Base-by-base conservation (phyloP, 2,329 filamentous ascomycete species). In the Penicillium sp. region DNA sequence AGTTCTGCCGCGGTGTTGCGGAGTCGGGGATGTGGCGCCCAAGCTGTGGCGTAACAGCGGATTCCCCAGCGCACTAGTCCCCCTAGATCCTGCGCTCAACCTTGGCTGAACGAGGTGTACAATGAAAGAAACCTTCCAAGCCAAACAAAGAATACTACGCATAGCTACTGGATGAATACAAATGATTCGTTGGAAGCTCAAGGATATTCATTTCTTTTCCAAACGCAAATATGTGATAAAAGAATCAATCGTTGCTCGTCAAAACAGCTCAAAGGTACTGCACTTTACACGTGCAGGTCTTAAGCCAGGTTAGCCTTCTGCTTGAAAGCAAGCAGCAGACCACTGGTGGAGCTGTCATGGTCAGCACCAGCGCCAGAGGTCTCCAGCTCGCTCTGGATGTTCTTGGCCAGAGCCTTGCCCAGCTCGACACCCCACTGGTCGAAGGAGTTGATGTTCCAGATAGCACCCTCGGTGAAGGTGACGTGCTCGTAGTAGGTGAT, bases 391-490 rank as follows among this genome's bases (percentile, higher is more conserved):
- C 77, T 74, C 66, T 90, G 87, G 61, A 92, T 92, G 80, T 91
- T 92, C 87, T 93, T 97, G 58, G 94, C 94, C 63, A 99, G 81
- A 39, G 88, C 87, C 88, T 99, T 99, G 75, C 94, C 94, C 58
- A 99, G 81, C 83, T 99, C 94, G 42, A 99, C 94, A 78, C 94
- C 94, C 94, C 94, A 99, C 82, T 99, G 94, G 79, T 99, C 94
- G 72, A 97, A 99, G 70, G 88, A 92, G 85, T 99, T 99, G 82
- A 99, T 96, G 80, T 97, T 96, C 94, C 94, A 99, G 73, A 99
- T 83, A 48, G 92, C 93, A 68, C 94, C 94, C 80, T 99, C 94
- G 36, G 90, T 95, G 77, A 99, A 99, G 53, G 94, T 97, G 58
- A 97, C 79, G 79, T 99, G 94, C 83, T 99, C 94, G 78, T 99